A percentile compares a stretch with the other conserved stretches of the same genome.
These are phyloP conservation scores for Candida rishiriensis DNA, from an alignment of 805 yeast species.

Conservation along the genomic window DNA sequence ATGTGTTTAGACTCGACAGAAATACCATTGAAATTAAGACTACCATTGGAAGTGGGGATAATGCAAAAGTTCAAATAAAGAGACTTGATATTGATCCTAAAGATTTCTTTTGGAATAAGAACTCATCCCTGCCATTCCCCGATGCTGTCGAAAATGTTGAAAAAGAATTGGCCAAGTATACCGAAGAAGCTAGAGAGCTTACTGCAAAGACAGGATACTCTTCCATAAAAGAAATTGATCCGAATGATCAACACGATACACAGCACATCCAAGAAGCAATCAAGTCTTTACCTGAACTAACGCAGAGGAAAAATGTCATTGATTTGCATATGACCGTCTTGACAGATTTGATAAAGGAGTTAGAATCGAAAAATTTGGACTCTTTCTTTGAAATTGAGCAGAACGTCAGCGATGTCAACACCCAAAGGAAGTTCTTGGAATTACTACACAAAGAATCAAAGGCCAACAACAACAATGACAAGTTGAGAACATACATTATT, in stretches of 20 bases:
- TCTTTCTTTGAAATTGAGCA: slow-evolving; percentile 94
- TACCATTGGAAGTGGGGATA: slow-evolving; percentile 12
- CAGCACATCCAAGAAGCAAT: slow-evolving; percentile 78
- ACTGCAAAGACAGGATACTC: slow-evolving; percentile 72
- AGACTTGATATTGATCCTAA: slow-evolving; percentile 85
- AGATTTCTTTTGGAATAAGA: slow-evolving; percentile 87
- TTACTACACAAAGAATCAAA: slow-evolving; percentile 52
- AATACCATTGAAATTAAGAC: slow-evolving; percentile 67
- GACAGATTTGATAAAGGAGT: slow-evolving; percentile 73
- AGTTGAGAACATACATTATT: slow-evolving; percentile 85
- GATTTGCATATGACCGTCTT: slow-evolving; percentile 97
- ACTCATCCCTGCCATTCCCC: slow-evolving; percentile 89
- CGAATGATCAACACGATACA: slow-evolving; percentile 51
- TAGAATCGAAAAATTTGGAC: slow-evolving; percentile 84
- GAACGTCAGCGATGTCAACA: slow-evolving; percentile 58
- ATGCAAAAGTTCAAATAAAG: slow-evolving; percentile 38
- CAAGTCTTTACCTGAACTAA: slow-evolving; percentile 86
- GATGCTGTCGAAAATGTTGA: slow-evolving; percentile 99
- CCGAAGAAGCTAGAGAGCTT: slow-evolving; percentile 81
- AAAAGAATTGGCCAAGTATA: slow-evolving; percentile 71
- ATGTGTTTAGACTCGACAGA: slow-evolving; percentile 76
- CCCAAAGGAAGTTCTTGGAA: slow-evolving; percentile 54
- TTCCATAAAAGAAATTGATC: slow-evolving; percentile 72
- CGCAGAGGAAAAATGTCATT: slow-evolving; percentile 79
- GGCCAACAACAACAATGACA: slow-evolving; percentile 58